Evolutionary conservation across 1,284 basidiomycete species (phyloP), one percentile per base, ranked within the genome.

Genomic region (Malassezia globosa): DNA sequence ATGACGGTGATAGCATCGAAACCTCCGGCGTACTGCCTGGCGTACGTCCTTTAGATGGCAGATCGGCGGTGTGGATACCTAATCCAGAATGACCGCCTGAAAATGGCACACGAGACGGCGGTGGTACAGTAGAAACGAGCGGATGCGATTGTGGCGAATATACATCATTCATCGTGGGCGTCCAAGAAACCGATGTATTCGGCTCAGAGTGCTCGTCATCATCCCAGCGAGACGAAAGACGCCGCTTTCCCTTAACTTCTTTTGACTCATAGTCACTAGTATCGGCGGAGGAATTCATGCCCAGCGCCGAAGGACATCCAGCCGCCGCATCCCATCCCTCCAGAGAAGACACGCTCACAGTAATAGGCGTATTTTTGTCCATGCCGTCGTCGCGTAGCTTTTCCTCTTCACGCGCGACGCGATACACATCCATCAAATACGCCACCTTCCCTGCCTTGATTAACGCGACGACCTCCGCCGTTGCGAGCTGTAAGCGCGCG

Each of bases 381-480:
- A 35, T 31, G 5, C 54, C 50, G 19, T 41, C 48, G 27, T 63
- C 61, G 14, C 64, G 48, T 10, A 69, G 46, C 42, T 55, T 55
- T 44, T 67, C 65, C 44, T 67, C 65, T 45, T 67, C 65, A 45
- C 75, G 57, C 61, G 75, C 77, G n/a, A 77, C 73, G 36, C 73
- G 65, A 63, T 77, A 78, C 19, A 78, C 72, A 53, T 77, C 76
- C 39, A 74, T 72, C 4, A 78, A 58, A 49, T 76, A 71, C 19
- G 64, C 66, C 40, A 75, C 70, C 50, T 75, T 74, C 27, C 75
- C 73, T 3, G 70, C 69, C 22, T 73, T 73, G 48, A 77, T 77
- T 34, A 65, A 46, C 18, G 74, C 74, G 13, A 69, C 70, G 19
- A 74, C 70, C 46, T 76, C 75, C n/a, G 75, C 75, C 0, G 75